phyloP scores from a whole-genome alignment of 2,329 filamentous ascomycete genomes.

The Exophiala alcalophila region DNA sequence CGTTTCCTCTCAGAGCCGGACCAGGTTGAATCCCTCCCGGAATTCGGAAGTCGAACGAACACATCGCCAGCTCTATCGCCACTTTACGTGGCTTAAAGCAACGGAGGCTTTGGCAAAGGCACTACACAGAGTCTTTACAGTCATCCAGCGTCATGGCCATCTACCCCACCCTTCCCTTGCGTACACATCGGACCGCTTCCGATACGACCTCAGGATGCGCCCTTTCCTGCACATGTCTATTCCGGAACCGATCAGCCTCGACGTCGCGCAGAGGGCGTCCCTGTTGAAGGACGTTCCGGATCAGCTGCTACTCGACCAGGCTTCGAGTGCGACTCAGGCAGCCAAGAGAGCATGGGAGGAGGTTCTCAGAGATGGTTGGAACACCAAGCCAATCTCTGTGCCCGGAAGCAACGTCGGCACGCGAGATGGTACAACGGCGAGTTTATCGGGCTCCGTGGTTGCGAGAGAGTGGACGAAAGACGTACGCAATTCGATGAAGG shows the following conservation, averaged over 20 bases:
- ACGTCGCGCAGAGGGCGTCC: slow-evolving; percentile 54
- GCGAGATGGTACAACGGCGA: not conserved
- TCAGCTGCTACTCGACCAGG: slow-evolving; percentile 39
- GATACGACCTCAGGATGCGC: slow-evolving; percentile 83
- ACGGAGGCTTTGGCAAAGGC: slow-evolving; percentile 54
- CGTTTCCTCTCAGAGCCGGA: slow-evolving; percentile 38
- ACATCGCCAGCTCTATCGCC: slow-evolving; percentile 51
- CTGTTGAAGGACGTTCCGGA: slow-evolving; percentile 46
- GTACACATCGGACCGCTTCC: slow-evolving; percentile 65
- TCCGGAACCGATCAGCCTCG: slow-evolving; percentile 64
- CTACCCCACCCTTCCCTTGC: slow-evolving; percentile 46
- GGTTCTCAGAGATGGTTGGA: slow-evolving; percentile 39
- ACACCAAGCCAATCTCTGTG: slow-evolving; percentile 30
- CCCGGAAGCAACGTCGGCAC: slow-evolving; percentile 5
- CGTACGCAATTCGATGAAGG: slow-evolving; percentile 60
- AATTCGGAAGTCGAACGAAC: slow-evolving; percentile 31
- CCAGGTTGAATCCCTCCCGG: slow-evolving; percentile 5
- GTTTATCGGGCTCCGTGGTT: slow-evolving; percentile 40
- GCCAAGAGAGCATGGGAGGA: slow-evolving; percentile 45
- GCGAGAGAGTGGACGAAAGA: slow-evolving; percentile 62
- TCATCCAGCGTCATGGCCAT: slow-evolving; percentile 57
- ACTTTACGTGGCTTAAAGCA: slow-evolving; percentile 64
- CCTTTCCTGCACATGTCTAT: slow-evolving; percentile 69
- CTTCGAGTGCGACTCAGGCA: slow-evolving; percentile 39
- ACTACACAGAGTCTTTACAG: slow-evolving; percentile 61